Percentiles rank a stretch among this genome's conserved stretches.
Conservation (phyloP, 2,329 filamentous ascomycete species). For the Hymenoscyphus linearis region DNA sequence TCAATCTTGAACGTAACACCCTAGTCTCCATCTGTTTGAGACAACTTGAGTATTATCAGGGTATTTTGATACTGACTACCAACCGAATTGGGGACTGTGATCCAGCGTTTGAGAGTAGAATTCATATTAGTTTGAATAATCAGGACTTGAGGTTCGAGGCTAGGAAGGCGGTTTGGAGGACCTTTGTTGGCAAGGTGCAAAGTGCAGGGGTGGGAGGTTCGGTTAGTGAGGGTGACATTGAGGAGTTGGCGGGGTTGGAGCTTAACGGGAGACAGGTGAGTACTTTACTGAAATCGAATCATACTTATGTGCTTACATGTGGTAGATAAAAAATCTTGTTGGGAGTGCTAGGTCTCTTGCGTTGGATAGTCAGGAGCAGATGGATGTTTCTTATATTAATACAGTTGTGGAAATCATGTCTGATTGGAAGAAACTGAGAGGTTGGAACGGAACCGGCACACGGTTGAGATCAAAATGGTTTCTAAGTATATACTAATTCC, state of each 20-base stretch:
- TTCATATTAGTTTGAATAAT: constrained; percentile 23
- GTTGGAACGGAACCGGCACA: no score
- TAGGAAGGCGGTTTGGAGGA: neutral
- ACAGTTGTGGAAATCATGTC: constrained; percentile 2
- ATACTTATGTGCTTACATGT: neutral
- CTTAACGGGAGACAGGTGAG: constrained; percentile 2
- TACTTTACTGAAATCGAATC: neutral
- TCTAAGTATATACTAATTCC: no score
- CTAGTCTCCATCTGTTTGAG: constrained; percentile 40
- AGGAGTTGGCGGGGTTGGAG: neutral
- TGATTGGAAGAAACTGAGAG: neutral
- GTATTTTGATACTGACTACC: constrained; percentile 32
- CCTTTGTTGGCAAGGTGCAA: neutral
- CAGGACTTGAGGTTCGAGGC: neutral
- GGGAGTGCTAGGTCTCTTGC: neutral
- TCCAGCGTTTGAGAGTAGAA: constrained; percentile 31
- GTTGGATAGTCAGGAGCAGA: neutral
- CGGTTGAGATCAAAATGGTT: no score
- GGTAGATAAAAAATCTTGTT: constrained; percentile 1
- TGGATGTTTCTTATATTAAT: neutral
- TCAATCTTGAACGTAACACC: constrained; percentile 35
- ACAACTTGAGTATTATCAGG: constrained; percentile 15
- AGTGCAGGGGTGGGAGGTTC: neutral
- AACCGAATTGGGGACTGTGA: constrained; percentile 35
- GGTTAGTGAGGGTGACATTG: neutral